Evolutionary conservation across 1,284 basidiomycete genomes (phyloP).

Genomic region (Chiua sp.): DNA sequence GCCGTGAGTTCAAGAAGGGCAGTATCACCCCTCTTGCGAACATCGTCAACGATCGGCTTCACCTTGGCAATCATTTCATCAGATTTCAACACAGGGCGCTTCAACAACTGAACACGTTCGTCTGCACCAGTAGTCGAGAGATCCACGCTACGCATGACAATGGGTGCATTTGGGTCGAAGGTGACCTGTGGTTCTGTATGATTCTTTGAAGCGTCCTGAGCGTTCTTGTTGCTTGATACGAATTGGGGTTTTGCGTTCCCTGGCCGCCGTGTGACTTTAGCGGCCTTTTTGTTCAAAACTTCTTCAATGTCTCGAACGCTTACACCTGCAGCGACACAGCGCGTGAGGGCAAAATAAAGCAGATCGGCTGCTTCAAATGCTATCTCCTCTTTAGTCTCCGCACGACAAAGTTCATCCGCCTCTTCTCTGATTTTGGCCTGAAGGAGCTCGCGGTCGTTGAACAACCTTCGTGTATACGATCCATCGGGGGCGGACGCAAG

Average conservation of each 20-base stretch:
- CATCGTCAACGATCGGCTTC: conserved; percentile 92
- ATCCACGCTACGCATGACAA: conserved; percentile 79
- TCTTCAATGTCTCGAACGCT: conserved; percentile 85
- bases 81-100: conserved; percentile 91
- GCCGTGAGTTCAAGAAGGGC: conserved; percentile 91
- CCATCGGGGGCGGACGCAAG: conserved; percentile 83
- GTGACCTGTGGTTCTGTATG: conserved; percentile 31
- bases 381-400: conserved; percentile 83
- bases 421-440: conserved; percentile 98
- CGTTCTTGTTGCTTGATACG: conserved; percentile 45
- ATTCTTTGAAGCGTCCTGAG: conserved; percentile 33
- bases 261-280: conserved; percentile 86
- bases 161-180: conserved; percentile 48
- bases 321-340: conserved; percentile 89
- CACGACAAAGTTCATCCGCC: conserved; percentile 94
- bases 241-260: conserved; percentile 96
- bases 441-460: conserved; percentile 83
- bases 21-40: conserved; percentile 84
- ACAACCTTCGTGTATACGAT: conserved; percentile 92
- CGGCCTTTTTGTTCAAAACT: conserved; percentile 86
- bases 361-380: conserved; percentile 98
- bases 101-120: conserved; percentile 77
- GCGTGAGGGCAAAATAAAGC: conserved; percentile 91
- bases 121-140: conserved; percentile 58
- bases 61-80: conserved; percentile 96